Base-by-base conservation (phyloP, 2,329 filamentous ascomycete species). In the Ceratocystis diversiconidia region DNA sequence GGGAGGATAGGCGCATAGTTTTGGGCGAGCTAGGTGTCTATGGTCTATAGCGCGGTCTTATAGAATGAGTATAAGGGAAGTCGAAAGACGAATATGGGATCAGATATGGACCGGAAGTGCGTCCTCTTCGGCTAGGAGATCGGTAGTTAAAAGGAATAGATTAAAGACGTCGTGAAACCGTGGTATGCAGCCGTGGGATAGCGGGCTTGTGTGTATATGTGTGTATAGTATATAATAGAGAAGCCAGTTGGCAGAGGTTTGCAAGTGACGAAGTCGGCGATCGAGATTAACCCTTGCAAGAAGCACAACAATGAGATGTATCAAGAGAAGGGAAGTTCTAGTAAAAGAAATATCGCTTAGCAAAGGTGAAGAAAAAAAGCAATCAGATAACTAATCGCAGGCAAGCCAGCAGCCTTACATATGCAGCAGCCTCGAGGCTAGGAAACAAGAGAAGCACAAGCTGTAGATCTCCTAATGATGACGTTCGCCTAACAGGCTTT, bases 1-100 rank as follows among this genome's bases (percentile, higher is more conserved):
- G 70, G 68, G 81, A 77, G 68, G 76, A 72, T 69, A 79, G 70
- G 75, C 79, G 83, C 82, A 84, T 84, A 65, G 68, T 68, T 60
- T 5, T 28, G 22, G 19, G 17, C 2, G 28, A 22, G 25, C 19
- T 61, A 19, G 19, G 59, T 19, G 64, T 62, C 7, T 19, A 32
- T 25, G 5, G 8, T 48, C 6, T 19, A 48, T 48, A 10, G 46
- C 19, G 46, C 10, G 36, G 36, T 41, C 36, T 25, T 19, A 52
- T 52, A n/a, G 48, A 52, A 25, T 4, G 48, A 19, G n/a, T 52
- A 8, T n/a, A 22, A 52, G 48, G 48, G 48, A 41, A 15, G 48
- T n/a, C 48, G n/a, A 52, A 19, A 22, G 7, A 52, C 48, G 48
- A n/a, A 8, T 25, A 19, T n/a, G n/a, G 5, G 22, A 52, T n/a